Evolutionary conservation across 2,329 filamentous ascomycete species (phyloP), one percentile per base, ranked within the genome.

Genomic region (Neonectria faginata): DNA sequence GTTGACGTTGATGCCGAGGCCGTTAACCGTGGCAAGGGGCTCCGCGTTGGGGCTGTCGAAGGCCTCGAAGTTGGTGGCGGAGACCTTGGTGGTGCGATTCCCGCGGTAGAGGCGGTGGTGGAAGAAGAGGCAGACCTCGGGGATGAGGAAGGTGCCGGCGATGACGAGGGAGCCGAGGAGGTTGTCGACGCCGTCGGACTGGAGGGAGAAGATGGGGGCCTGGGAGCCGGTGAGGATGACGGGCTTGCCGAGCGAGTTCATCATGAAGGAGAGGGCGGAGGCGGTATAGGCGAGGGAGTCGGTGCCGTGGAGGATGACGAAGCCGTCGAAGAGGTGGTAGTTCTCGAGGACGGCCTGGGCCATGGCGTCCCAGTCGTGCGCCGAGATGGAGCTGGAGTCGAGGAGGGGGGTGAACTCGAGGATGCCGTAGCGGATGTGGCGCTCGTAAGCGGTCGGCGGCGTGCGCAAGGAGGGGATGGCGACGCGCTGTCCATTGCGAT

Each of bases 111-210:
- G 86, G 70, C 90, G 93, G 81, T 97, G 92, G 79, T 96, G 93
- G 84, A 97, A 97, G 83, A 97, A 97, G 39, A 97, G 85, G 76
- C 93, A 94, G 57, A 97, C 94, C 78, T 97, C 94, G 0, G 94
- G 94, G 62, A 97, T 93, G 81, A 93, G 92, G 76, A 97, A 97
- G 65, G 96, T 96, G 36, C 93, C 93, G 3, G 94, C 94, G 60
- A 97, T 91, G 75, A 97, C 93, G 74, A 97, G 85, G 1, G 93
- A 94, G 20, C 92, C 92, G 5, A 97, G 86, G 12, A 97, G 86
- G 74, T 97, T 97, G 80, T 97, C 94, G 41, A 94, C 92, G 10
- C 94, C 94, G 78, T 97, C 94, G 56, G 92, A 96, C 79, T 97
- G 94, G 27, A 97, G 87, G 65, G 94, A 90, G 72, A 96, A 91